Base-by-base conservation (phyloP, 1,139 yeast genomes). In the Scheffersomyces parashehatae region DNA sequence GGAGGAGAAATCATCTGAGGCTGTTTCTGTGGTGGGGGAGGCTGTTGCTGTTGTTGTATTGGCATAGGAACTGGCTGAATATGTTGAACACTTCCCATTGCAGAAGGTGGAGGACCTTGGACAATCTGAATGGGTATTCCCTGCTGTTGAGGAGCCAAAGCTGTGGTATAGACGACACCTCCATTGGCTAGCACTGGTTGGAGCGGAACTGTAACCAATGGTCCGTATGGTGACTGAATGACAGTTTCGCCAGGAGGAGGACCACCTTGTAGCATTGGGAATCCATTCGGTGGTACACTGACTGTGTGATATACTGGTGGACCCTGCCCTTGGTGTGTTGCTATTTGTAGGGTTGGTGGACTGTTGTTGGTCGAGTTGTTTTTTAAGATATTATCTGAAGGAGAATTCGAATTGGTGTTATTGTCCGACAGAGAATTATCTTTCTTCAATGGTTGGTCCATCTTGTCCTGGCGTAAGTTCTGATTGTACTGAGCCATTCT, bases 401-500 rank as follows among this genome's bases (percentile, higher is more conserved):
- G 28, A 5, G 45, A 44, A 13, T 42, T 47, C 7, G 38, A 33
- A 24, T 47, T 28, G 4, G 28, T 29, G 9, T 40, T 36, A 28
- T 40, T 30, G 13, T 20, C 39, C 45, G 36, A 28, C 28, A 20
- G 28, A n/a, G 26, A 26, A 26, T 32, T n/a, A 26, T 31, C 32
- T 14, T 31, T 28, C 16, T 26, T n/a, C 15, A 24, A 29, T n/a
- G 29, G 36, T 41, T 37, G 40, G 31, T 39, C 59, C 56, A 46
- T 56, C 60, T 46, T 56, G 15, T 63, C 68, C 44, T 68, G 72
- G 38, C 79, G 60, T 39, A 73, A 49, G 45, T 62, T 69, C 50
- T 73, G 79, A 53, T 73, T 73, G 52, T 66, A 70, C 53, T 78
- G 83, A 3, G 83, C 83, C 68, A 72, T 67, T 46, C 77, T 62